phyloP scores from a whole-genome alignment of 441 rosid species.

The Populus tomentosa region DNA sequence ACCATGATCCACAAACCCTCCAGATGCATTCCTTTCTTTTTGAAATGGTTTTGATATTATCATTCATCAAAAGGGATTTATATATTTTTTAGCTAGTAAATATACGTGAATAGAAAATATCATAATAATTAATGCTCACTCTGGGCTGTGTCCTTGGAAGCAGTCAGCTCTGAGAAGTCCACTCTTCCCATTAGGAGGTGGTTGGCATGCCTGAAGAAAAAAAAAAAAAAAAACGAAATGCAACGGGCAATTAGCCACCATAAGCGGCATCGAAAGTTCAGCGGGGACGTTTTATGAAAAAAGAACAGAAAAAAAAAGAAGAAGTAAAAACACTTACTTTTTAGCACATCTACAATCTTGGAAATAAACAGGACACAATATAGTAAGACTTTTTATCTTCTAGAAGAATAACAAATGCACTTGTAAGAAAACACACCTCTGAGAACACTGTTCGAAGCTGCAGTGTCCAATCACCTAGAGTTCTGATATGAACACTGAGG shows the following conservation, averaged over 20 bases:
- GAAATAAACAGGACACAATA: neutral
- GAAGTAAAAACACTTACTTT: neutral
- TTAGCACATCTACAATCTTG: neutral
- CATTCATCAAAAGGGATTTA: neutral
- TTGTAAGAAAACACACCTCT: constrained; percentile 33
- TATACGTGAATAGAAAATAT: neutral
- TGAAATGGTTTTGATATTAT: neutral
- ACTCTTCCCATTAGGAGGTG: constrained; percentile 57
- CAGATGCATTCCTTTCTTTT: constrained; percentile 1
- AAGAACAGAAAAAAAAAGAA: neutral
- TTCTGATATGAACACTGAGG: constrained; percentile 81
- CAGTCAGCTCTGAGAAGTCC: constrained; percentile 69
- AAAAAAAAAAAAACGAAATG: neutral
- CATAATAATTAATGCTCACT: constrained; percentile 17
- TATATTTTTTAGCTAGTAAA: neutral
- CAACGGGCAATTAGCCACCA: neutral
- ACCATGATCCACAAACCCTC: constrained; percentile 11
- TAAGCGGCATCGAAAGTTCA: neutral
- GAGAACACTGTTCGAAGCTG: constrained; percentile 71
- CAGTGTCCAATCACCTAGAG: constrained; percentile 93
- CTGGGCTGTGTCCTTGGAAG: constrained; percentile 34
- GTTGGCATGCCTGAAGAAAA: constrained; percentile 46
- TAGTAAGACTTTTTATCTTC: neutral
- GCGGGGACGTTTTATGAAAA: neutral
- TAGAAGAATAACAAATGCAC: neutral